These are phyloP conservation scores for Fagus sylvatica DNA, from an alignment of 306 rosid species.

Conservation along the genomic window DNA sequence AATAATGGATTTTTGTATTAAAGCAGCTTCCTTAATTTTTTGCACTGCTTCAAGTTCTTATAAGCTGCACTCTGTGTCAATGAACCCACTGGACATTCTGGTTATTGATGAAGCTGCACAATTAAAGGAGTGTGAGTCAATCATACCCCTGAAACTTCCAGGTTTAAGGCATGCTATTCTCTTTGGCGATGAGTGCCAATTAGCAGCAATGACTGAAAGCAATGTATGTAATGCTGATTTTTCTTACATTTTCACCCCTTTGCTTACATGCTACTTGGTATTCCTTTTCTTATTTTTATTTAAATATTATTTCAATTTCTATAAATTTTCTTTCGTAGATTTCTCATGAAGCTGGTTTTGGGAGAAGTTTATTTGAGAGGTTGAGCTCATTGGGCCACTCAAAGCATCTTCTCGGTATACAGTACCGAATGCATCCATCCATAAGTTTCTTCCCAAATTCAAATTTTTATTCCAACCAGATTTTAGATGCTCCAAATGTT, in stretches of 20 bases:
- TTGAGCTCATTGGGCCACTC: slow-evolving; percentile 44
- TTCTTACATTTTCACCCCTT: not conserved
- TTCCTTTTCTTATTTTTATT: no score
- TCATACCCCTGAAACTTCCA: slow-evolving; percentile 60
- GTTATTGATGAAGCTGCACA: slow-evolving; percentile 87
- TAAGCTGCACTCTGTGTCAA: slow-evolving; percentile 42
- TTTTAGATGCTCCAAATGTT: slow-evolving; percentile 61
- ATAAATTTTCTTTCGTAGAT: slow-evolving; percentile 35
- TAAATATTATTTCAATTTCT: not conserved
- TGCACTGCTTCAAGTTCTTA: slow-evolving; percentile 69
- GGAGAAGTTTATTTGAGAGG: slow-evolving; percentile 79
- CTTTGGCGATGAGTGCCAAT: slow-evolving; percentile 79
- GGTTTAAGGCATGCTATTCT: slow-evolving; percentile 58
- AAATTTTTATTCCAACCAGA: slow-evolving; percentile 47
- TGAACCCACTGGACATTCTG: slow-evolving; percentile 46
- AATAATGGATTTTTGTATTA: slow-evolving; percentile 50
- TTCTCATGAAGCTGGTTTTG: slow-evolving; percentile 55
- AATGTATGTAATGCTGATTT: slow-evolving; percentile 35
- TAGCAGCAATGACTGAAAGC: slow-evolving; percentile 68
- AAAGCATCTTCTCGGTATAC: slow-evolving; percentile 57
- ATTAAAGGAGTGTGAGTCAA: slow-evolving; percentile 72
- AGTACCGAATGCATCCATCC: slow-evolving; percentile 86
- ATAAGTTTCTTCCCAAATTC: slow-evolving; percentile 71
- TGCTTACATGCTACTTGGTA: not conserved
- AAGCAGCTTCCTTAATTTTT: slow-evolving; percentile 58